Evolutionary conservation across 2,329 filamentous ascomycete species (phyloP).

Genomic region (Neoscytalidium dimidiatum): DNA sequence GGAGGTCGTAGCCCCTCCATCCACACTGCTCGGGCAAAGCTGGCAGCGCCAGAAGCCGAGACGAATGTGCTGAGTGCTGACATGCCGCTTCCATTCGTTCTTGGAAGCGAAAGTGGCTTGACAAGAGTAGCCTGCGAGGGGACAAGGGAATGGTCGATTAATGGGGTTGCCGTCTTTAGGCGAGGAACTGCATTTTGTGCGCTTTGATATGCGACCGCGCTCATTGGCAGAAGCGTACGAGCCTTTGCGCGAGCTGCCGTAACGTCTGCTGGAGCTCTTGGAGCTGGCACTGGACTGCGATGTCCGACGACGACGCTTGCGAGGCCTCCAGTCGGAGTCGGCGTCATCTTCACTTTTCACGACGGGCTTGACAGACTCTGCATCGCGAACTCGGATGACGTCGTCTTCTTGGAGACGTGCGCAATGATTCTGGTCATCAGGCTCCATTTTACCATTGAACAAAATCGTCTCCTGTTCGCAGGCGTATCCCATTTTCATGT

Average conservation of each 20-base stretch:
- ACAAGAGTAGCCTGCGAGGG: slow-evolving; percentile 79
- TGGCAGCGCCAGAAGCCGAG: slow-evolving; percentile 76
- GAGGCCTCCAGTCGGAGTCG: slow-evolving; percentile 39
- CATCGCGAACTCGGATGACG: slow-evolving; percentile 28
- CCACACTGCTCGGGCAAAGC: slow-evolving; percentile 52
- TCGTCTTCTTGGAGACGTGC: slow-evolving; percentile 7
- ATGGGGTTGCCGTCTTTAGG: slow-evolving; percentile 21
- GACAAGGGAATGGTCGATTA: slow-evolving; percentile 69
- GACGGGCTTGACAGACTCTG: slow-evolving; percentile 39
- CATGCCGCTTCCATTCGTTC: slow-evolving; percentile 95
- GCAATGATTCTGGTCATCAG: background rate
- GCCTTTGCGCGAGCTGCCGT: background rate
- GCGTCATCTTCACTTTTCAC: slow-evolving; percentile 29
- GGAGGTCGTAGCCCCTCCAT: slow-evolving; percentile 31
- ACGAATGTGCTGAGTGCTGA: slow-evolving; percentile 76
- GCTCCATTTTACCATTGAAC: slow-evolving; percentile 4
- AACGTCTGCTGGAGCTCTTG: background rate
- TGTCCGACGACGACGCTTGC: slow-evolving; percentile 29
- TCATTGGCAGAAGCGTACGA: background rate
- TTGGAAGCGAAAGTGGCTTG: slow-evolving; percentile 71
- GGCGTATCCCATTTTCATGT: slow-evolving; percentile 29
- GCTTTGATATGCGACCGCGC: slow-evolving; percentile 4
- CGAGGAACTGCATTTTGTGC: background rate
- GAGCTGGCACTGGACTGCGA: slow-evolving; percentile 30
- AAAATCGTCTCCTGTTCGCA: slow-evolving; percentile 25